Base-by-base conservation (phyloP, 202 grass and related monocot species). In the Setaria italica region DNA sequence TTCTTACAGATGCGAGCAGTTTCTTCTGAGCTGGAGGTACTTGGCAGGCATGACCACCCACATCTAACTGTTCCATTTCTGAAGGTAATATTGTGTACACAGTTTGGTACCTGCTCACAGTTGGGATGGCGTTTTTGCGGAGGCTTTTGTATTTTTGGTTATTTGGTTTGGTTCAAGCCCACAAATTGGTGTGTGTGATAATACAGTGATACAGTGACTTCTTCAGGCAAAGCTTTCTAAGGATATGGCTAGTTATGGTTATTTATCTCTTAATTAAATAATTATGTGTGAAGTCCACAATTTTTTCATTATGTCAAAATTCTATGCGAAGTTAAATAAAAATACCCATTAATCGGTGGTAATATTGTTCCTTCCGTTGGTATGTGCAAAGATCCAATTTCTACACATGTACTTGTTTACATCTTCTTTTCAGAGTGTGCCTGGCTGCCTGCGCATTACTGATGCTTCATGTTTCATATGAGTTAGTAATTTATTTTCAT, bases 61-160 rank as follows among this genome's bases (percentile, higher is more conserved):
- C 88, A 95, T 85, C 86, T 99, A 88, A 99, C 96, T 80, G 78
- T 94, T 81, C 88, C 93, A 71, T 99, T 99, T 90, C 88, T 99
- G 79, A 95, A 99, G 93, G 93, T 95, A 84, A 77, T 80, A 35
- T 62, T 64, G 70, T 80, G 78, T 57, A 63, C 54, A 41, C 29
- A 54, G 41, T 73, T 80, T 80, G 55, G 53, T 80, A 37, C 30
- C 55, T 43, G 76, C 1, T 41, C 54, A 43, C 17, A 50, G 29
- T 10, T 50, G 16, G 54, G 29, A 51, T 74, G 14, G 0, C 12
- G 1, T 74, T 63, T 35, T 63, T 47, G 11, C 63, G 54, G 21
- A 62, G 42, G 41, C 11, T 70, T 20, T 42, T 17, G 2, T 71
- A 17, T 60, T 45, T 48, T 42, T 54, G 10, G 5, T 64, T 54